Conservation (phyloP, 257 asterid species). For the Cynanchum wilfordii region DNA sequence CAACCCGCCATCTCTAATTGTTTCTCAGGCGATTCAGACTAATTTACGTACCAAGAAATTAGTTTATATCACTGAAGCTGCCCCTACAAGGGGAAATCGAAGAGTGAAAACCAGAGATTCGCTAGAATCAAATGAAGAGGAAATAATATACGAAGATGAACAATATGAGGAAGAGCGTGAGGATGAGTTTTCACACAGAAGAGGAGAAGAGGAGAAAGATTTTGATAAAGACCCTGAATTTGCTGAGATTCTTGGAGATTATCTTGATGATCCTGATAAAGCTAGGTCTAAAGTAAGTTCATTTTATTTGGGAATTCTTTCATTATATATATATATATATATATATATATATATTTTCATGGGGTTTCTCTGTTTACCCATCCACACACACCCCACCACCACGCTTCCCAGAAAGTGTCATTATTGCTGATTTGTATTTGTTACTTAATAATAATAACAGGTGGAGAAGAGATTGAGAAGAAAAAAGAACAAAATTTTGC, state of each 20-base stretch:
- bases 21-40: constrained; percentile 12
- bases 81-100: constrained; percentile 1
- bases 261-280: constrained; percentile 71
- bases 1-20: constrained; percentile 16
- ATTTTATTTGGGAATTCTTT: neutral
- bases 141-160: constrained; percentile 21
- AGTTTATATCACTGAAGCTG: constrained; percentile 13
- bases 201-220: constrained; percentile 53
- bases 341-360: no score
- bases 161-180: constrained; percentile 29
- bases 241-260: constrained; percentile 76
- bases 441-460: constrained; percentile 39
- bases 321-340: no score
- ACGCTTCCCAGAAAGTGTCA: neutral
- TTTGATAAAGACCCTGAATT: constrained; percentile 88
- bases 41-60: constrained; percentile 14
- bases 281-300: constrained; percentile 71
- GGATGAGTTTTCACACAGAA: constrained; percentile 28
- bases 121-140: constrained; percentile 20
- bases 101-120: constrained; percentile 25
- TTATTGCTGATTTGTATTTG: constrained; percentile 1
- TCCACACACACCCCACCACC: no score
- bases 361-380: neutral
- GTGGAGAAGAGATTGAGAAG: constrained; percentile 88
- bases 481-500: constrained; percentile 80